Base-by-base conservation (phyloP, 495 filamentous ascomycete genomes). In the Pyrenopolyporus hunteri region DNA sequence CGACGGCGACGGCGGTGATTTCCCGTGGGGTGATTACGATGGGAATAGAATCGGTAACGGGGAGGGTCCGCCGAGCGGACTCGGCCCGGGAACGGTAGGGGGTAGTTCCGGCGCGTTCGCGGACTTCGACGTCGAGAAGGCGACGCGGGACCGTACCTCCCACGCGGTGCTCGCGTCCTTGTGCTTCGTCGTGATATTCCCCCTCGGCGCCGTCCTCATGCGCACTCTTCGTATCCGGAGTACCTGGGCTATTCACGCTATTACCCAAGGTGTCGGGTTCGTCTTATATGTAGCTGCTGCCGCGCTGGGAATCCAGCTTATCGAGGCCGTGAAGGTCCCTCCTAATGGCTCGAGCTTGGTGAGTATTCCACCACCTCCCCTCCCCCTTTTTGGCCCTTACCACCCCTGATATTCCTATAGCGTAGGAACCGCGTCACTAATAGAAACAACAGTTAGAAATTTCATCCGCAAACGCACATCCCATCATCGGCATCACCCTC, bases 401-500 rank as follows among this genome's bases (percentile, higher is more conserved):
- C 22, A 19, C 43, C 32, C 33, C 16, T 13, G 2, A 4, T 25
- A 50, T 14, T 2, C n/a, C 31, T 1, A 31, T 9, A 7, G 5
- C 5, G 29, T 29, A 6, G n/a, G n/a, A n/a, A n/a, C n/a, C n/a
- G n/a, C n/a, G n/a, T n/a, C n/a, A 13, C 28, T 50, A 28, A 59
- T 16, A 10, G 25, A 10, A n/a, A 7, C 2, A 25, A 29, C 9
- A 60, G 57, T 28, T 61, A 20, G 25, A 55, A 20, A 63, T 73
- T n/a, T 39, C 68, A 0, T 39, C 54, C 11, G 59, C 60, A 17
- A 75, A 62, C 45, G 74, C 74, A 9, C 80, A 82, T 56, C 75
- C 76, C 35, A 76, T 81, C 58, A 76, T 91, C 65, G 89, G 89
- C 13, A 74, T 88, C 31, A 72, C 87, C 26, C 75, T 90, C 2